phyloP scores from a whole-genome alignment of 164 flowering plant species.

The Tinospora cordifolia region DNA sequence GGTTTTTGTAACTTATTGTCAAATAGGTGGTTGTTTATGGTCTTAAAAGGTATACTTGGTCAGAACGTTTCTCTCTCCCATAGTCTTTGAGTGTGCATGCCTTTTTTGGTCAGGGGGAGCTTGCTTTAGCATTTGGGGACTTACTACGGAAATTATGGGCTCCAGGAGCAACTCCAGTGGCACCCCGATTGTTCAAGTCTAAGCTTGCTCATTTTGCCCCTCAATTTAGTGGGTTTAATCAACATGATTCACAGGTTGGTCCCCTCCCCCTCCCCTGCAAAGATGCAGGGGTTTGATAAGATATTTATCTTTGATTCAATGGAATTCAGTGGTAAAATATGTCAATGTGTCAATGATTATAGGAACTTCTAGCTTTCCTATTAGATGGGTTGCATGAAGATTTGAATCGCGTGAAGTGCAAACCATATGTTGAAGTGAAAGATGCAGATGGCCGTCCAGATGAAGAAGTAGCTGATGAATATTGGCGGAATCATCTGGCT shows the following conservation, averaged over 20 bases:
- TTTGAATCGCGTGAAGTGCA: conserved; percentile 78
- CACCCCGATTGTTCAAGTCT: conserved; percentile 68
- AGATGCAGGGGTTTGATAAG: background rate
- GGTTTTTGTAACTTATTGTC: conserved; percentile 2
- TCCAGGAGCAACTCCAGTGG: conserved; percentile 62
- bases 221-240: conserved; percentile 84
- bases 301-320: background rate
- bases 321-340: background rate
- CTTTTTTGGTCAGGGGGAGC: conserved; percentile 56
- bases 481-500: conserved; percentile 79
- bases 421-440: conserved; percentile 81
- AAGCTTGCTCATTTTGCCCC: conserved; percentile 81
- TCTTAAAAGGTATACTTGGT: conserved; percentile 12
- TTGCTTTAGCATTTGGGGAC: conserved; percentile 94
- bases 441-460: conserved; percentile 70
- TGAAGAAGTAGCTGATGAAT: conserved; percentile 80
- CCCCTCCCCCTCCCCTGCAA: conserved; percentile 8
- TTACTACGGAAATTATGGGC: conserved; percentile 73
- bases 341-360: conserved; percentile 11
- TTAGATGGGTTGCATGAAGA: conserved; percentile 96
- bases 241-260: conserved; percentile 93
- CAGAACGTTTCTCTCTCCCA: conserved; percentile 9
- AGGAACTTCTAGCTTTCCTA: conserved; percentile 92
- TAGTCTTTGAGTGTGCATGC: background rate
- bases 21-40: conserved; percentile 4